phyloP scores from a whole-genome alignment of 2,329 filamentous ascomycete genomes.

The Acarospora socialis region DNA sequence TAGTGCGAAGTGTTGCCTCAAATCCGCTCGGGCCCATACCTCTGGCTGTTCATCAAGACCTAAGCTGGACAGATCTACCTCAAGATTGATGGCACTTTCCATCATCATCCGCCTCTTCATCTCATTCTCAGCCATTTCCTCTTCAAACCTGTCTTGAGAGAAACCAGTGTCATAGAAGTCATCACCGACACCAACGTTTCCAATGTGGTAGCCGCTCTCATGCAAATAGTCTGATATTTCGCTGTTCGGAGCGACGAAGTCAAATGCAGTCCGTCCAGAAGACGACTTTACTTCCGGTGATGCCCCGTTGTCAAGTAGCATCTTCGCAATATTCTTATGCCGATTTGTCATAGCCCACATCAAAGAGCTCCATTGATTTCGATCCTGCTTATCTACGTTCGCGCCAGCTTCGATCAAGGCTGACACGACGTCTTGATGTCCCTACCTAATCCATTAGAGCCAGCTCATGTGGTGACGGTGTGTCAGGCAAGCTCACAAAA shows the following conservation, averaged over 20 bases:
- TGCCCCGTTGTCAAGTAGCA: slow-evolving; percentile 80
- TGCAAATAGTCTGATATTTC: slow-evolving; percentile 94
- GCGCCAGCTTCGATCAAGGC: slow-evolving; percentile 73
- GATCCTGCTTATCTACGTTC: slow-evolving; percentile 83
- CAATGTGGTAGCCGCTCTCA: slow-evolving; percentile 83
- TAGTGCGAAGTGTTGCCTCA: slow-evolving; percentile 7
- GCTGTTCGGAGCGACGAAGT: slow-evolving; percentile 89
- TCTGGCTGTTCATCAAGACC: slow-evolving; percentile 93
- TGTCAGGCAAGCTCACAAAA: slow-evolving; percentile 49
- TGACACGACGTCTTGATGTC: slow-evolving; percentile 78
- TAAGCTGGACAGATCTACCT: slow-evolving; percentile 90
- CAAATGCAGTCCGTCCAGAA: slow-evolving; percentile 82
- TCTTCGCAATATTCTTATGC: slow-evolving; percentile 89
- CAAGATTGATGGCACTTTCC: slow-evolving; percentile 91
- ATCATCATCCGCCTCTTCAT: slow-evolving; percentile 94
- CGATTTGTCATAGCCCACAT: slow-evolving; percentile 99
- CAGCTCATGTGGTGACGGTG: not conserved
- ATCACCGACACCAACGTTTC: slow-evolving; percentile 62
- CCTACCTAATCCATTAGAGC: slow-evolving; percentile 32
- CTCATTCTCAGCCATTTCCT: slow-evolving; percentile 93
- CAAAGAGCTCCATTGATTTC: slow-evolving; percentile 90
- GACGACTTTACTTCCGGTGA: slow-evolving; percentile 94
- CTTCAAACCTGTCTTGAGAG: slow-evolving; percentile 85
- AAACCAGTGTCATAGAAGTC: slow-evolving; percentile 93
- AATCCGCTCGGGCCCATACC: slow-evolving; percentile 35